phyloP scores from a whole-genome alignment of 371 early-diverging fungal genomes.

The Circinella umbellata region DNA sequence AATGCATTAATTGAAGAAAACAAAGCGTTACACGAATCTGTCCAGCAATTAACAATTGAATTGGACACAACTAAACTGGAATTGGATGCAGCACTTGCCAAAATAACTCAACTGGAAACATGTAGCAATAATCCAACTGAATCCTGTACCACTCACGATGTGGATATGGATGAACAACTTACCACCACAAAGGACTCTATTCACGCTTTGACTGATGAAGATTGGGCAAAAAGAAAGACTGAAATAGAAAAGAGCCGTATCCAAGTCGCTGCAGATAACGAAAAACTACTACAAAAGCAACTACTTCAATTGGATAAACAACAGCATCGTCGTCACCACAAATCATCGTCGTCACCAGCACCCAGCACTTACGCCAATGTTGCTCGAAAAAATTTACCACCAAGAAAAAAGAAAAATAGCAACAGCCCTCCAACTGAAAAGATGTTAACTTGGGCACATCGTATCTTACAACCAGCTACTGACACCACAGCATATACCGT shows the following conservation, averaged over 20 bases:
- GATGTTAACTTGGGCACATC: not conserved
- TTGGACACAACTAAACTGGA: not conserved
- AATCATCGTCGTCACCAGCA: not conserved
- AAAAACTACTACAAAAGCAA: not conserved
- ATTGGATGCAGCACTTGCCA: too few species aligned
- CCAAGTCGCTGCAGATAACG: too few species aligned
- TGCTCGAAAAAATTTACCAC: not conserved
- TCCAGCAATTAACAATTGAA: too few species aligned
- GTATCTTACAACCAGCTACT: not conserved
- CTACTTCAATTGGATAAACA: not conserved
- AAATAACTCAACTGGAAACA: too few species aligned
- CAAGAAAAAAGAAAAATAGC: not conserved
- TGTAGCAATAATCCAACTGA: too few species aligned
- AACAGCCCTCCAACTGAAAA: not conserved
- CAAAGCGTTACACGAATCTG: too few species aligned
- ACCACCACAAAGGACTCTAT: not conserved
- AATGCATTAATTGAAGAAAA: too few species aligned
- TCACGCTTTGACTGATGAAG: not conserved
- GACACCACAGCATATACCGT: slow-evolving; percentile 11
- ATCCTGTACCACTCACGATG: too few species aligned
- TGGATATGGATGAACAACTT: too few species aligned
- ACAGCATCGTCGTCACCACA: too few species aligned
- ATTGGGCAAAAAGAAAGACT: not conserved
- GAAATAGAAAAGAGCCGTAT: not conserved
- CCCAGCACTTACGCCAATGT: not conserved